phyloP scores from a whole-genome alignment of 2,329 filamentous ascomycete genomes.

The Neonectria neomacrospora region DNA sequence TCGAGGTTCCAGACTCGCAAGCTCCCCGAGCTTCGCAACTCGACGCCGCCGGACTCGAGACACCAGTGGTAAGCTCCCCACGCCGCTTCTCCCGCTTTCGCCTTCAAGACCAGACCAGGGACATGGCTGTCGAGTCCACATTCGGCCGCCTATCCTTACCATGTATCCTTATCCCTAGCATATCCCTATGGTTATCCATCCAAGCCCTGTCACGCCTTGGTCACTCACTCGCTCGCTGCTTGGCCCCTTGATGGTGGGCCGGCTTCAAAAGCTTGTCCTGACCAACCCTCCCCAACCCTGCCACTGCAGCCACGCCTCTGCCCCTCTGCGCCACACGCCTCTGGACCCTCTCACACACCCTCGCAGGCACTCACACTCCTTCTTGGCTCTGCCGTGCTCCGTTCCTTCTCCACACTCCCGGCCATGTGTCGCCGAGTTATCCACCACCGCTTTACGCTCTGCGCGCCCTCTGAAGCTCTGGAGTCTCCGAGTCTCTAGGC shows the following conservation, averaged over 20 bases:
- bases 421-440: constrained; percentile 50
- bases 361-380: constrained; percentile 30
- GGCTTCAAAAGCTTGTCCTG: constrained; percentile 48
- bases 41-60: constrained; percentile 19
- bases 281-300: constrained; percentile 38
- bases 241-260: constrained; percentile 38
- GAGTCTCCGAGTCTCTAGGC: background rate
- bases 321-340: constrained; percentile 1
- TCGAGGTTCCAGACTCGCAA: constrained; percentile 38
- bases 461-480: constrained; percentile 15
- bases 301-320: constrained; percentile 26
- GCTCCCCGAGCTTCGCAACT: constrained; percentile 15
- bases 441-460: constrained; percentile 40
- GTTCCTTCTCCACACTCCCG: constrained; percentile 46
- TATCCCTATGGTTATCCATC: background rate
- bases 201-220: constrained; percentile 18
- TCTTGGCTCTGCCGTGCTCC: constrained; percentile 45
- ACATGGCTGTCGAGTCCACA: background rate
- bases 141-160: background rate
- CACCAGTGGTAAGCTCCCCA: constrained; percentile 33
- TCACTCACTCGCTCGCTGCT: background rate
- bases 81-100: constrained; percentile 3
- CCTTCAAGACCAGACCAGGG: background rate
- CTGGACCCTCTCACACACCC: constrained; percentile 19
- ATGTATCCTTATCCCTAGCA: background rate